Base-by-base conservation (phyloP, 2,329 filamentous ascomycete genomes). In the Xylariaceae sp. region DNA sequence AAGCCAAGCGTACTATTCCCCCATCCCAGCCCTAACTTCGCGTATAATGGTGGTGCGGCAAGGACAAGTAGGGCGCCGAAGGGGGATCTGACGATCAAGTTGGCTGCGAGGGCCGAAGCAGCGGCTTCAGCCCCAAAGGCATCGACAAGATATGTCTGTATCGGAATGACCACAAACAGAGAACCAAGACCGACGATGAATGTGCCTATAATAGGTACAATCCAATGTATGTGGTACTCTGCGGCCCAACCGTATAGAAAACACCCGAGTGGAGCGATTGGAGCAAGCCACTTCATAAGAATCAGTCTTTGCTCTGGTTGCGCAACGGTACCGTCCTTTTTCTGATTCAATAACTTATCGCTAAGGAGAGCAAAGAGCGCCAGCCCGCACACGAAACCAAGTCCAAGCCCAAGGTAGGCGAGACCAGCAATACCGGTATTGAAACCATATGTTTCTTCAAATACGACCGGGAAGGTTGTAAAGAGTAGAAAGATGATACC, bases 241-340 rank as follows among this genome's bases (percentile, higher is more conserved):
- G 52, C 55, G n/a, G 55, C 55, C 55, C 55, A 58, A 13, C 23
- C 40, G 16, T 42, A 42, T 27, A 42, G 16, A 30, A 57, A 55
- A 29, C 46, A 50, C 15, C 55, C 55, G 11, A 55, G 23, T 7
- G 55, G 51, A 9, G 45, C 33, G 7, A 43, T 43, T 6, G 55
- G 55, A 20, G 55, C 50, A 40, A 57, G 27, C 55, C 55, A 57
- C 20, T 54, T 57, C 55, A 57, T 57, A 1, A 57, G 24, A 24
- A 57, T 54, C 40, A 57, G 21, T 15, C 55, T 36, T 36, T 51
- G 24, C 24, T 57, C 55, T 13, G 55, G 55, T 15, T 35, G 24
- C 29, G 45, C 45, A 6, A 33, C 6, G n/a, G 18, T 20, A n/a
- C 23, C 32, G 16, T 33, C 50, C 6, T 35, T 42, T 10, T 44